Evolutionary conservation across 2,329 filamentous ascomycete species (phyloP), one percentile per base, ranked within the genome.

Genomic region (Colletotrichum simmondsii): DNA sequence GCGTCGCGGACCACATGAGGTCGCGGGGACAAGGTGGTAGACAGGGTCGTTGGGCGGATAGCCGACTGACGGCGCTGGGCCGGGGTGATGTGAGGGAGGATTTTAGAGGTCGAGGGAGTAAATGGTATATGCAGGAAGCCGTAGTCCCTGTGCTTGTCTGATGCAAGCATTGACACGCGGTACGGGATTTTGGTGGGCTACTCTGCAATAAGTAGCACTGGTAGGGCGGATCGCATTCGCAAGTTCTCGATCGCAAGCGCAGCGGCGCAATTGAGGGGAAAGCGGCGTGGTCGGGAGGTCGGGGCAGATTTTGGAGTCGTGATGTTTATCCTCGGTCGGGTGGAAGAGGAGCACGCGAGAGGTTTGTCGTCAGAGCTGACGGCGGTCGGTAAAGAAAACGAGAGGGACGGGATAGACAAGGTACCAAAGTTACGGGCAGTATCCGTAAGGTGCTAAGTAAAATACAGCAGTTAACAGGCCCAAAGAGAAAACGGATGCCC

Each of bases 251-350:
- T 63, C 60, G 61, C 52, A 26, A 56, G 58, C 53, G 65, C 58
- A 60, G 59, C 26, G 63, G 30, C 62, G 57, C 28, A 32, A 69
- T 69, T 73, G 68, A 65, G 53, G 22, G 46, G 37, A 57, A 56
- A 26, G 35, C n/a, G 28, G 30, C 22, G 68, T 65, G 42, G 54
- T 69, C 42, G 58, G 58, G 37, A 35, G 42, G 53, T 57, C 49
- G 30, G 10, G 53, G 32, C 63, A 30, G 70, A 37, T 64, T 64
- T 63, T 54, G 59, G 53, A 42, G 57, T 72, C 62, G 56, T 62
- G 52, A 64, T 75, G 60, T 67, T 75, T 72, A 72, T 73, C 72
- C 74, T 75, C 74, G 74, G 74, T 73, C 68, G 53, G 59, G 70
- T 64, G 70, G 59, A 74, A 66, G 65, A 72, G 68, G 68, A 66